phyloP scores from a whole-genome alignment of 177 flowering plant genomes.

The Vitis hybrid region DNA sequence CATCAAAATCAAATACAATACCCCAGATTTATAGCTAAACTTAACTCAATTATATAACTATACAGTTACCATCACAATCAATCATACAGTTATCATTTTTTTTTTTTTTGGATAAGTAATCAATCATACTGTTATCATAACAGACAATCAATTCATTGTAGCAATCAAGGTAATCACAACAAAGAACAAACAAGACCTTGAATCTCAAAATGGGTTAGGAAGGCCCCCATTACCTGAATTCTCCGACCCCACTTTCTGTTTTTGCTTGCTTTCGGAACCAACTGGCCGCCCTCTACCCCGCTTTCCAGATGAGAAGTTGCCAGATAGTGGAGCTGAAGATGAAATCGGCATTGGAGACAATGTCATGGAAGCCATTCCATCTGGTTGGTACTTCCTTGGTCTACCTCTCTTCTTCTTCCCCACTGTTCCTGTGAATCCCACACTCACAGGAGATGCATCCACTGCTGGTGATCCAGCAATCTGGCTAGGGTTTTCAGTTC shows the following conservation, averaged over 20 bases:
- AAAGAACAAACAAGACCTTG: not conserved
- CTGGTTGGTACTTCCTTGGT: conserved; percentile 55
- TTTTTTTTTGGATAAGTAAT: too few relatives aligned
- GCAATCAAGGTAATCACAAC: not conserved
- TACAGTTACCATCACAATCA: too few relatives aligned
- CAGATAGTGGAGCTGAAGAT: conserved; percentile 37
- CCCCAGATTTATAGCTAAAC: too few relatives aligned
- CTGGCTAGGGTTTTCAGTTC: conserved; percentile 28
- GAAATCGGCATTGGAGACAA: conserved; percentile 46
- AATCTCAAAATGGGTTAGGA: not conserved
- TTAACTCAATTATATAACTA: not conserved
- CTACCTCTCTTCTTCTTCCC: conserved; percentile 61
- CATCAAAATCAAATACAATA: not conserved
- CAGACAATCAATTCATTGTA: not conserved
- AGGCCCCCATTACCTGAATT: conserved; percentile 26
- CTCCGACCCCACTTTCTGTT: conserved; percentile 22
- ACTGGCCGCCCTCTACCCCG: conserved; percentile 21
- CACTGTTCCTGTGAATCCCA: conserved; percentile 16
- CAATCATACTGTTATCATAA: not conserved
- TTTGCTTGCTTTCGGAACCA: conserved; percentile 29
- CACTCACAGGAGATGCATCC: conserved; percentile 19
- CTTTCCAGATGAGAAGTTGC: conserved; percentile 22
- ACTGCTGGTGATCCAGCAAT: conserved; percentile 16
- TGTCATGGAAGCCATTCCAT: conserved; percentile 27
- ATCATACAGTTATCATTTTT: not conserved